Conservation (phyloP, 768 basidiomycete genomes). For the Fibroporia radiculosa region DNA sequence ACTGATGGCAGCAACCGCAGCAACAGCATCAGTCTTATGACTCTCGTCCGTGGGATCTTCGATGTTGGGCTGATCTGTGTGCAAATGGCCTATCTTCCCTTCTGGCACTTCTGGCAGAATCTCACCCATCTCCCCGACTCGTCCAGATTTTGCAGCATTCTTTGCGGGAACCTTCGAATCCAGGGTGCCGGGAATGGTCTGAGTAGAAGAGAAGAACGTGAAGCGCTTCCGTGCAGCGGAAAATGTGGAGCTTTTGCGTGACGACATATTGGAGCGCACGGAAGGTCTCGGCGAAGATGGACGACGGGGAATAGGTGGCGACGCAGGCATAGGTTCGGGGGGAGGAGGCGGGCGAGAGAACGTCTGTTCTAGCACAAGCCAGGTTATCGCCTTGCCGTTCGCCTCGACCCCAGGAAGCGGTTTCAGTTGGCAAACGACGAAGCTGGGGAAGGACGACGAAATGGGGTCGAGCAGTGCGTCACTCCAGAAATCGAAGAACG, state of each 20-base stretch:
- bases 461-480: slow-evolving; percentile 69
- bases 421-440: slow-evolving; percentile 66
- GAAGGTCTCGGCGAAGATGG: slow-evolving; percentile 24
- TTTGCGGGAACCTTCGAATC: slow-evolving; percentile 17
- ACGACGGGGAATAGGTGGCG: slow-evolving; percentile 15
- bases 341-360: slow-evolving; percentile 34
- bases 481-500: slow-evolving; percentile 78
- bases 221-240: slow-evolving; percentile 53
- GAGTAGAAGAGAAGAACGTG: slow-evolving; percentile 40
- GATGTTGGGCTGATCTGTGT: slow-evolving; percentile 4
- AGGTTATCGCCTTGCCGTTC: slow-evolving; percentile 38
- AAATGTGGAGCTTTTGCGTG: slow-evolving; percentile 32
- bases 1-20: slow-evolving; percentile 10
- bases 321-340: slow-evolving; percentile 17
- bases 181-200: slow-evolving; percentile 10
- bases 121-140: slow-evolving; percentile 68
- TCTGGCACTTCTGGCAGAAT: slow-evolving; percentile 46
- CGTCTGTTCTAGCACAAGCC: slow-evolving; percentile 64
- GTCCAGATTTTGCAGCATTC: slow-evolving; percentile 23
- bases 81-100: slow-evolving; percentile 6
- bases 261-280: slow-evolving; percentile 18
- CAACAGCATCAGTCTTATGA: slow-evolving; percentile 4
- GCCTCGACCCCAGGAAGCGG: slow-evolving; percentile 19
- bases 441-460: slow-evolving; percentile 55
- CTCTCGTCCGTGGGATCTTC: slow-evolving; percentile 1